Base-by-base conservation (phyloP, 306 rosid genomes). In the Quercus engelmannii region DNA sequence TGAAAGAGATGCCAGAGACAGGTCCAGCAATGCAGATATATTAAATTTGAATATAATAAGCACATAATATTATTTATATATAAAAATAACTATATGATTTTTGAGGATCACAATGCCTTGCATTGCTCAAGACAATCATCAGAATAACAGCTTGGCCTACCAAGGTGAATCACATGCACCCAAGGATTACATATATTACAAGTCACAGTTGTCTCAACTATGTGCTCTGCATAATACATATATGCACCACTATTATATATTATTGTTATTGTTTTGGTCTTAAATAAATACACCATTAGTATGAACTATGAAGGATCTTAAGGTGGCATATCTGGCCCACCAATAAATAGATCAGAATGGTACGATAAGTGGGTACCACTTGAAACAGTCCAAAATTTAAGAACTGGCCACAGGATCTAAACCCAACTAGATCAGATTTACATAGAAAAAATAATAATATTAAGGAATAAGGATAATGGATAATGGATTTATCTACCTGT, bases 1-100 rank as follows among this genome's bases (percentile, higher is more conserved):
- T 93, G 99, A 87, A 91, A 74, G 85, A 88, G 90, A 92, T 87
- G 98, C 97, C 84, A 73, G 79, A 78, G 92, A 83, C 92, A 86
- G 82, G 77, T 81, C 91, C 97, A 84, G 91, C 92, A 88, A 65
- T 62, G 88, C 90, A 82, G 68, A 82, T 77, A 80, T 86, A 89
- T 82, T 88, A 69, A 83, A 83, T 62, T 75, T 75, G 59, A 79
- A 74, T 35, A 25, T 65, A 79, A 76, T 75, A 55, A 79, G 76
- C 41, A 87, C 74, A 69, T 73, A 55, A 54, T 41, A 26, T 52
- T 11, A 14, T 12, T 71, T 12, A 14, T 71, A 5, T 18, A 6
- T 18, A 58, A 59, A 55, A 18, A 61, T 41, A 59, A 67, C 52
- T 79, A 65, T 73, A 73, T 54, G 64, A 43, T 78, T 77, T 76